phyloP scores from a whole-genome alignment of 2,329 filamentous ascomycete genomes.

The Alternaria sp. region DNA sequence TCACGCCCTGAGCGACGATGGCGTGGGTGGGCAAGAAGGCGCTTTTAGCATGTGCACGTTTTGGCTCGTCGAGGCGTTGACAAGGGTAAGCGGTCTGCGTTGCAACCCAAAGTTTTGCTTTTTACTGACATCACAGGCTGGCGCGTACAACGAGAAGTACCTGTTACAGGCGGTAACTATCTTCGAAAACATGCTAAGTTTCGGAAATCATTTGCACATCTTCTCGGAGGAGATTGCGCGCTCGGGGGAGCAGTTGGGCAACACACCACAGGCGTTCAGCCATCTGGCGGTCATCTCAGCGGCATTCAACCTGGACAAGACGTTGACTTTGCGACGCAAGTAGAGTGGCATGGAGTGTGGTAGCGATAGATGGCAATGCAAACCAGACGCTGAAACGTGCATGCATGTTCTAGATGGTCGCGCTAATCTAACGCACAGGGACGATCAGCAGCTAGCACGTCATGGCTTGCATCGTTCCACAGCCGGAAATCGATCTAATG shows the following conservation, averaged over 20 bases:
- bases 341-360: neutral
- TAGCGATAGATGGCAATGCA: neutral
- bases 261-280: conserved; percentile 80
- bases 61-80: conserved; percentile 81
- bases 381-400: neutral
- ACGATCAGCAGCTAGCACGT: conserved; percentile 14
- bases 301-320: conserved; percentile 74
- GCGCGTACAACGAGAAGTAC: conserved; percentile 68
- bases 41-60: conserved; percentile 85
- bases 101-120: neutral
- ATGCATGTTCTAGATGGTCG: conserved; percentile 7
- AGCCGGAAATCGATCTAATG: conserved; percentile 9
- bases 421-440: conserved; percentile 8
- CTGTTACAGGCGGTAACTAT: conserved; percentile 66
- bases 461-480: conserved; percentile 14
- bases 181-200: conserved; percentile 79
- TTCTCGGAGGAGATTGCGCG: conserved; percentile 80
- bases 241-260: conserved; percentile 78
- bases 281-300: conserved; percentile 78
- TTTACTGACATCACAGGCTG: conserved; percentile 30
- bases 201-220: conserved; percentile 78
- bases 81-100: conserved; percentile 62
- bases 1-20: conserved; percentile 71
- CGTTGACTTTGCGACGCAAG: conserved; percentile 18
- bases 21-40: conserved; percentile 75